phyloP scores from a whole-genome alignment of 805 yeast genomes.

The Teunomyces stri region DNA sequence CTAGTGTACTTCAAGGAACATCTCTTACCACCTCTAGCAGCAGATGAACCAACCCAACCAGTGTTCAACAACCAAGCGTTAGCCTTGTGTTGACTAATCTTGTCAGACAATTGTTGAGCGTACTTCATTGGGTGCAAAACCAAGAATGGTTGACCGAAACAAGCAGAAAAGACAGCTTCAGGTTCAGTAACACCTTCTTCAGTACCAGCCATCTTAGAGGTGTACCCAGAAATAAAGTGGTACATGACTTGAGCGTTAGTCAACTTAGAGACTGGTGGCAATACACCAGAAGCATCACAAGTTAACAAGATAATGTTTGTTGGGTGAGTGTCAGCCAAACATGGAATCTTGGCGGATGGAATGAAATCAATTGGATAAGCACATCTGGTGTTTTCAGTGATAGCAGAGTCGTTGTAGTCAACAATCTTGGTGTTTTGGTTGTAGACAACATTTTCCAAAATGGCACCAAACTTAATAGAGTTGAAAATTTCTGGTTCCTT shows the following conservation, averaged over 20 bases:
- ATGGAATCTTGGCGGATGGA: slow-evolving; percentile 95
- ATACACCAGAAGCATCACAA: slow-evolving; percentile 97
- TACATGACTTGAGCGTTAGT: slow-evolving; percentile 97
- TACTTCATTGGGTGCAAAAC: slow-evolving; percentile 97
- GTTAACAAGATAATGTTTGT: slow-evolving; percentile 88
- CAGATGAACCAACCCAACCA: slow-evolving; percentile 97
- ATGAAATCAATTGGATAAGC: slow-evolving; percentile 97
- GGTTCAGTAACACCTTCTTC: slow-evolving; percentile 99
- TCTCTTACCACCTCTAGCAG: slow-evolving; percentile 91
- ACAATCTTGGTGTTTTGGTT: slow-evolving; percentile 76
- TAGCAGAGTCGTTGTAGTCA: slow-evolving; percentile 75
- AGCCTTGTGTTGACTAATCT: slow-evolving; percentile 84
- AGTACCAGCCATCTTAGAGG: slow-evolving; percentile 99
- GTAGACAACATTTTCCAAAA: slow-evolving; percentile 89
- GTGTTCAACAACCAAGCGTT: slow-evolving; percentile 96
- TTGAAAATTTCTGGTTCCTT: slow-evolving; percentile 97
- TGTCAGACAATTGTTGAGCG: slow-evolving; percentile 93
- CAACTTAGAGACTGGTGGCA: slow-evolving; percentile 94
- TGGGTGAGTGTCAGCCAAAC: slow-evolving; percentile 87
- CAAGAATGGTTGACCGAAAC: slow-evolving; percentile 98
- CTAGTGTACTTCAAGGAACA: slow-evolving; percentile 97
- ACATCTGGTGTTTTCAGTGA: slow-evolving; percentile 97
- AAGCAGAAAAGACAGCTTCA: slow-evolving; percentile 95
- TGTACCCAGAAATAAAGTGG: slow-evolving; percentile 97
- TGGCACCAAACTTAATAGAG: slow-evolving; percentile 92